These are phyloP conservation scores for Lactarius quietus DNA, from an alignment of 768 basidiomycete species.

Conservation along the genomic window DNA sequence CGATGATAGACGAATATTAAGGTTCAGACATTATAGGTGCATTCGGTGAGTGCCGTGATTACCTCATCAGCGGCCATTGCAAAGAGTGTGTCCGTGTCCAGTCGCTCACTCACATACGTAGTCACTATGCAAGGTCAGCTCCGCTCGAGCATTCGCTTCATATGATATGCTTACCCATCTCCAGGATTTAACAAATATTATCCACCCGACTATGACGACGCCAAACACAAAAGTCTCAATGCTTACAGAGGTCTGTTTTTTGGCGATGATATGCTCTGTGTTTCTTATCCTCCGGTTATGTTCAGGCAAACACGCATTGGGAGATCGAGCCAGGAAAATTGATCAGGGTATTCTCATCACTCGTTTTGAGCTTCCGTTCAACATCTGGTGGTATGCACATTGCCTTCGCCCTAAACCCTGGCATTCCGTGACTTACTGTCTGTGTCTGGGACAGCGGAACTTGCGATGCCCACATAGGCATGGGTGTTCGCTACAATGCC, in stretches of 20 bases:
- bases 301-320: conserved; percentile 89
- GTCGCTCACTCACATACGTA: not conserved
- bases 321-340: conserved; percentile 89
- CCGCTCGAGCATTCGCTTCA: not conserved
- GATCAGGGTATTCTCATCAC: conserved; percentile 95
- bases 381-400: conserved; percentile 83
- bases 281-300: conserved; percentile 6
- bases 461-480: conserved; percentile 96
- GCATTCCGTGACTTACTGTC: conserved; percentile 1
- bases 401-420: not conserved
- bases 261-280: not conserved
- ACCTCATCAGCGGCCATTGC: not conserved
- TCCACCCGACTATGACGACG: conserved; percentile 70
- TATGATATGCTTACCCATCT: conserved; percentile 13
- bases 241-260: conserved; percentile 55
- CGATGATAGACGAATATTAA: conserved; percentile 19
- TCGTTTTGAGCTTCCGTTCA: conserved; percentile 94
- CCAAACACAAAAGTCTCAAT: conserved; percentile 69
- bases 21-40: conserved; percentile 10
- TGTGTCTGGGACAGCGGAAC: conserved; percentile 57
- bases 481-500: conserved; percentile 99
- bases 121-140: conserved; percentile 42
- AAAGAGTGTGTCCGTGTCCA: not conserved
- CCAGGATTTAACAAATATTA: conserved; percentile 77
- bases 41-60: conserved; percentile 13